phyloP scores from a whole-genome alignment of 129 eudicot genomes.

The Dittrichia graveolens region DNA sequence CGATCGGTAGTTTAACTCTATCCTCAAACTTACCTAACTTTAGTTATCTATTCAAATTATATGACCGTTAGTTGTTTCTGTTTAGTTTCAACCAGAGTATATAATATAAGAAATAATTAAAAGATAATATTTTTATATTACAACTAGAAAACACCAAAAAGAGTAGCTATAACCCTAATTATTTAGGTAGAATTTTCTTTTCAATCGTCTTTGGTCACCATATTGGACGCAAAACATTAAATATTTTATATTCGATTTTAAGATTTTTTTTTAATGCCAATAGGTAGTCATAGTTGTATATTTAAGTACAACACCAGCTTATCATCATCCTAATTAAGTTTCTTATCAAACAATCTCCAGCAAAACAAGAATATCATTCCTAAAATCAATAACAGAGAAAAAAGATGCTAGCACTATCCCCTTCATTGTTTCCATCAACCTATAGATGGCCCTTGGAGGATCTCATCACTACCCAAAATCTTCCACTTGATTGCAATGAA shows the following conservation, averaged over 20 bases:
- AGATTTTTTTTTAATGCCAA: neutral
- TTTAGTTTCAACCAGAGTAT: too few species aligned
- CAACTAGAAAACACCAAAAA: too few species aligned
- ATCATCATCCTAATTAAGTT: neutral
- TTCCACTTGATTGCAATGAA: constrained; percentile 22
- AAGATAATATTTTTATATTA: too few species aligned
- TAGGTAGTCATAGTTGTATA: neutral
- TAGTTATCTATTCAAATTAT: too few species aligned
- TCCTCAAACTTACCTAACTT: too few species aligned
- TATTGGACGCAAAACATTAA: neutral
- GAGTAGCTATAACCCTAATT: too few species aligned
- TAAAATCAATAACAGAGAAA: neutral
- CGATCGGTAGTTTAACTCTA: too few species aligned
- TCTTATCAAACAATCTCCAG: neutral
- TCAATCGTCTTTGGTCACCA: neutral
- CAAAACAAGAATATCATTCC: neutral
- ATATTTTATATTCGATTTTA: neutral
- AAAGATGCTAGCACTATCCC: constrained; percentile 24
- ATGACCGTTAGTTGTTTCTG: too few species aligned
- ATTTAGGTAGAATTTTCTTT: too few species aligned
- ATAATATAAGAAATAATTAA: too few species aligned
- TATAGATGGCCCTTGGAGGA: constrained; percentile 38
- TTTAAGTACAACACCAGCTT: constrained; percentile 17
- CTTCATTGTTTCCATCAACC: constrained; percentile 18
- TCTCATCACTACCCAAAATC: constrained; percentile 26